Evolutionary conservation across 371 early-diverging fungal genomes (phyloP).

Genomic region (Batkoa obscura): DNA sequence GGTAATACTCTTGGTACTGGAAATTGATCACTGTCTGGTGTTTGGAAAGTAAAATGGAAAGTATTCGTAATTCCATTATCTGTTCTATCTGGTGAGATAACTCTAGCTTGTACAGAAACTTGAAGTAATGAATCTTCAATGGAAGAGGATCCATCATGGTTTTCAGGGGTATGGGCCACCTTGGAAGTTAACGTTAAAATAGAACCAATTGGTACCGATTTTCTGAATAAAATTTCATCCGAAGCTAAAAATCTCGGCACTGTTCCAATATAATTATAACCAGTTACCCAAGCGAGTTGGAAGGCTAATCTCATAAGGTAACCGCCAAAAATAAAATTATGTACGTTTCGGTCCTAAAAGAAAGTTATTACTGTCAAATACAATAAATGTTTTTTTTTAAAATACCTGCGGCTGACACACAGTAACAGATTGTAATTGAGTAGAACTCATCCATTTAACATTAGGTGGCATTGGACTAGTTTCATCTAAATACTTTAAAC

Average conservation of each 20-base stretch:
- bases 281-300: slow-evolving; percentile 57
- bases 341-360: slow-evolving; percentile 77
- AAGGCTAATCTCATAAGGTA: slow-evolving; percentile 58
- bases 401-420: slow-evolving; percentile 48
- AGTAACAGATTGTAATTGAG: slow-evolving; percentile 43
- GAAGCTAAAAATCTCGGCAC: slow-evolving; percentile 42
- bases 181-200: slow-evolving; percentile 50
- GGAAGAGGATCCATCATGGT: too few relatives aligned
- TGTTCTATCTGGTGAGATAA: slow-evolving; percentile 46
- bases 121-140: slow-evolving; percentile 18
- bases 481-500: slow-evolving; percentile 19
- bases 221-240: slow-evolving; percentile 73
- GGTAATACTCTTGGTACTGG: slow-evolving; percentile 57
- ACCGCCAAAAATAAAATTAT: slow-evolving; percentile 84
- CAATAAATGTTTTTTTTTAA: slow-evolving; percentile 16
- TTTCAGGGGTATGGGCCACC: slow-evolving; percentile 47
- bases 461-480: slow-evolving; percentile 19
- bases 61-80: slow-evolving; percentile 48
- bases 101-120: slow-evolving; percentile 64
- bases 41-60: slow-evolving; percentile 66
- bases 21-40: too few relatives aligned
- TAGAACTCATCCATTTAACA: slow-evolving; percentile 63
- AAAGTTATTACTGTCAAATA: slow-evolving; percentile 44
- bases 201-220: slow-evolving; percentile 80
- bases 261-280: neutral